Evolutionary conservation across 345 rosid species (phyloP), one percentile per base, ranked within the genome.

Genomic region (Bruguiera sexangula): DNA sequence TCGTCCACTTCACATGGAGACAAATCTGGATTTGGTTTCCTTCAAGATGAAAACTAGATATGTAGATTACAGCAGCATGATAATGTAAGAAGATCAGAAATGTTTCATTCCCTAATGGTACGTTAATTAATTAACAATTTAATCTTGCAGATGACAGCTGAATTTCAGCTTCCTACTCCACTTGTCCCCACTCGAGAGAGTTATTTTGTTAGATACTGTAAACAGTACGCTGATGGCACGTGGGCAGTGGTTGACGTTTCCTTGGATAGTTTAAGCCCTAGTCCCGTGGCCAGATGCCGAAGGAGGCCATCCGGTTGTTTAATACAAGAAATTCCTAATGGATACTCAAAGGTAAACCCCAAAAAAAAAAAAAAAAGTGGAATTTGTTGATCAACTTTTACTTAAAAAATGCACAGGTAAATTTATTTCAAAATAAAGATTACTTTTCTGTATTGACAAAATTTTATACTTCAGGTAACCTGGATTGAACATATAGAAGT

Each of bases 211-310:
- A 86, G 99, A 63, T 90, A 90, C 60, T 90, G 92, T 57, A 92
- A 90, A 67, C 88, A 90, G 43, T 92, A 86, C 31, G 80, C 73
- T 7, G 97, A 92, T 3, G 90, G 90, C 48, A 69, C 87, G 1
- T 96, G 99, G 99, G 95, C 90, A 3, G 96, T 96, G 64, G 99
- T 90, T 22, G 99, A 96, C 73, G 88, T 89, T 73, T 96, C 99
- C 15, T 76, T 96, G 77, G 97, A 96, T 82, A 79, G 82, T 60
- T 43, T 90, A 50, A 77, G 86, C 34, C 88, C 92, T 3, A 84
- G 82, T 67, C 77, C 86, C 0, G 63, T 75, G 2, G 74, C 72
- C 0, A 80, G 89, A 57, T 86, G 95, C 75, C 76, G 94, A 9
- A 80, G 89, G 74, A 81, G 95, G 75, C 98, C 99, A 21, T 96